Evolutionary conservation across 768 basidiomycete species (phyloP).

Genomic region (Phanerodontia chrysosporium): DNA sequence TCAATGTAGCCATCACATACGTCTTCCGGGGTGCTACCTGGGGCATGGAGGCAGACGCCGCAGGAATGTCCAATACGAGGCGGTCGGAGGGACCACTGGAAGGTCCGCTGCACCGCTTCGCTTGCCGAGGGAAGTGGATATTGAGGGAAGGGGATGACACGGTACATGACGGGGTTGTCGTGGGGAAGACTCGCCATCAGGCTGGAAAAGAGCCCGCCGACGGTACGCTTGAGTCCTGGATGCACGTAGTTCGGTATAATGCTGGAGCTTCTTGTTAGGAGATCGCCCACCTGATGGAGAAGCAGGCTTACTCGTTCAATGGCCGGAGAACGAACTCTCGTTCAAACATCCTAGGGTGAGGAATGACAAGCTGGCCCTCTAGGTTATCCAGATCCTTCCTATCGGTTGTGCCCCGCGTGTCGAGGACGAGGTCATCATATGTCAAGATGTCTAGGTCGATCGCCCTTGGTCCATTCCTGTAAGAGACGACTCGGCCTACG

Average conservation of each 20-base stretch:
- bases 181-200: constrained; percentile 29
- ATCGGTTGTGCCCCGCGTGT: constrained; percentile 44
- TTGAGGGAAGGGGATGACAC: constrained; percentile 71
- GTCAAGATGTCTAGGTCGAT: constrained; percentile 87
- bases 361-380: constrained; percentile 71
- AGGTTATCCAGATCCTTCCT: constrained; percentile 46
- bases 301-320: constrained; percentile 83
- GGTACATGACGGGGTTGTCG: constrained; percentile 49
- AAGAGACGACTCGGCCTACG: constrained; percentile 76
- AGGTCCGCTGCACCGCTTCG: neutral
- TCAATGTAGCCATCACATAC: constrained; percentile 87
- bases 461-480: constrained; percentile 83
- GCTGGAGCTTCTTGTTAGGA: too few relatives aligned
- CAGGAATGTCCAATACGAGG: constrained; percentile 47
- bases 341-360: constrained; percentile 78
- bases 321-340: constrained; percentile 92
- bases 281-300: too few relatives aligned
- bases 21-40: constrained; percentile 37
- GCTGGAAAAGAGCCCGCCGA: constrained; percentile 43
- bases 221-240: constrained; percentile 47
- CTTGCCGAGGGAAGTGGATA: constrained; percentile 33
- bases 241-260: constrained; percentile 76
- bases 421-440: constrained; percentile 60
- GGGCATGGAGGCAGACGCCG: constrained; percentile 11
- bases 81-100: constrained; percentile 39